These are phyloP conservation scores for Trapa incisa DNA, from an alignment of 345 rosid genomes.

Conservation along the genomic window DNA sequence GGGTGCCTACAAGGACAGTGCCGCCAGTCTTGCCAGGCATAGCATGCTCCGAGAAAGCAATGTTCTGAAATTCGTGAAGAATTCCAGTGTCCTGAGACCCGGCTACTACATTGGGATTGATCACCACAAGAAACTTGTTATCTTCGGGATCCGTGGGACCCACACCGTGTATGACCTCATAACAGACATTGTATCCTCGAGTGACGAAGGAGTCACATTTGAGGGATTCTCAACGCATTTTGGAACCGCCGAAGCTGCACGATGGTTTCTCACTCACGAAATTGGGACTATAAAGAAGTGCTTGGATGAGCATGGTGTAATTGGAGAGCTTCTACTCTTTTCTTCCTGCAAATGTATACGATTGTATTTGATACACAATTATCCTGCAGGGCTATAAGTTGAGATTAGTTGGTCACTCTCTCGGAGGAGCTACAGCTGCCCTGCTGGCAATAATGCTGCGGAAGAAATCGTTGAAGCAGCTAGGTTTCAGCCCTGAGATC, in stretches of 20 bases:
- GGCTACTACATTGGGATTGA: slow-evolving; percentile 75
- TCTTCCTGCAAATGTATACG: neutral
- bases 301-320: slow-evolving; percentile 59
- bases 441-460: slow-evolving; percentile 76
- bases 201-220: slow-evolving; percentile 65
- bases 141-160: slow-evolving; percentile 77
- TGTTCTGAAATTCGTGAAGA: slow-evolving; percentile 56
- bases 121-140: slow-evolving; percentile 58
- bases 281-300: slow-evolving; percentile 51
- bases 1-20: slow-evolving; percentile 54
- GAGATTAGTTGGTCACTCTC: slow-evolving; percentile 94
- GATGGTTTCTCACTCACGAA: slow-evolving; percentile 89
- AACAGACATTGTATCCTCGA: slow-evolving; percentile 74
- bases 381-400: slow-evolving; percentile 72
- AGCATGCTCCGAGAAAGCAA: slow-evolving; percentile 77
- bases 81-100: slow-evolving; percentile 84
- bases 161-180: slow-evolving; percentile 81
- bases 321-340: neutral
- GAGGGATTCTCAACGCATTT: slow-evolving; percentile 93
- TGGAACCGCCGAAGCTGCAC: slow-evolving; percentile 92
- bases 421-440: slow-evolving; percentile 84
- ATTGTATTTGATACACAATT: neutral
- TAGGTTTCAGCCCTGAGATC: slow-evolving; percentile 67
- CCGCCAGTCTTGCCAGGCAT: slow-evolving; percentile 41
- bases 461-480: slow-evolving; percentile 49